Evolutionary conservation across 176 grass and related monocot genomes (phyloP).

Genomic region (Oryza nivara): DNA sequence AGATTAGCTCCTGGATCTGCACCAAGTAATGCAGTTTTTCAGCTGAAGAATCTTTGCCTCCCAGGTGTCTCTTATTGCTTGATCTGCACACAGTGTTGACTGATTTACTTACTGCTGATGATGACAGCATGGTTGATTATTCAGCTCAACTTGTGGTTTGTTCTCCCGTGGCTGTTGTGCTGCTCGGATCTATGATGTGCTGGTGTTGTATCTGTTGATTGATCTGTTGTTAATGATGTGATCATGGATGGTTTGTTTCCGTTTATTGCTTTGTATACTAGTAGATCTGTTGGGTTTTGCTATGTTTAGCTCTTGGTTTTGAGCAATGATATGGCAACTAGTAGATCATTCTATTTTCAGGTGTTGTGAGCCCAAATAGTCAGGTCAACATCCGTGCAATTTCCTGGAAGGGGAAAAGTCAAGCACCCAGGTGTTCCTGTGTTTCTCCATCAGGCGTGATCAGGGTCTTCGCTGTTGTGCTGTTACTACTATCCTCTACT

Average conservation of each 20-base stretch:
- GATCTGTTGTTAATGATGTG: not conserved
- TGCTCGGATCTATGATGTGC: not conserved
- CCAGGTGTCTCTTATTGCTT: not conserved
- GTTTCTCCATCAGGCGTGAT: not conserved
- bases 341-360: not conserved
- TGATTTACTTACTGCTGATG: not conserved
- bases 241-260: not conserved
- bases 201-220: not conserved
- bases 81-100: not conserved
- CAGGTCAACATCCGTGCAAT: not conserved
- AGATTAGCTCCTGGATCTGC: conserved; percentile 18
- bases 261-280: not conserved
- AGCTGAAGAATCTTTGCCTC: too few species aligned
- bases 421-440: conserved; percentile 2
- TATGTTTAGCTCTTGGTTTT: not conserved
- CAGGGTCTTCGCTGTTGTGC: not conserved
- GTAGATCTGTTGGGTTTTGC: not conserved
- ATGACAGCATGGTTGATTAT: not conserved
- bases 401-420: conserved; percentile 37
- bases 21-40: not conserved
- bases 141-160: not conserved
- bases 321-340: not conserved
- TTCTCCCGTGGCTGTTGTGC: not conserved
- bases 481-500: not conserved
- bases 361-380: not conserved